These are phyloP conservation scores for Pythium phragmiticola DNA, from an alignment of 352 stramenopile genomes.

Conservation along the genomic window DNA sequence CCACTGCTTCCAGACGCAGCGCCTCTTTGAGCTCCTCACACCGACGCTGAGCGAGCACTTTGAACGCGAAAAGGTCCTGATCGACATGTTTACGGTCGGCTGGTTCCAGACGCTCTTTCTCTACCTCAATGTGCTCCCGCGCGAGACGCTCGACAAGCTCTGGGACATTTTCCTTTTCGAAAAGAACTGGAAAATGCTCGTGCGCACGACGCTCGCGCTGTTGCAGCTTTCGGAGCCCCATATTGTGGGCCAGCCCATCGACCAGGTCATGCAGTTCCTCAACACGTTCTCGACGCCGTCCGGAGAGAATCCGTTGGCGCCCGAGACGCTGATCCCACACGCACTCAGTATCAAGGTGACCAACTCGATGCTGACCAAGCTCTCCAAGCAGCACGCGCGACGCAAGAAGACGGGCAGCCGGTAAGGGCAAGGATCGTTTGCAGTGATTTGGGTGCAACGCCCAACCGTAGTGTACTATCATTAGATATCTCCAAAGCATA, in stretches of 20 bases:
- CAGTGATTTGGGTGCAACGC: too few species aligned
- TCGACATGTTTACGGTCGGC: conserved; percentile 87
- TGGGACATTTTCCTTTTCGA: conserved; percentile 88
- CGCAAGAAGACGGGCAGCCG: conserved; percentile 38
- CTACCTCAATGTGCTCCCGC: conserved; percentile 81
- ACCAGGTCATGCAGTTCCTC: conserved; percentile 87
- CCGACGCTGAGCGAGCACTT: conserved; percentile 71
- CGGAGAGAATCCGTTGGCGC: conserved; percentile 55
- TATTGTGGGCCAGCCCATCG: conserved; percentile 66
- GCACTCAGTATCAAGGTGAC: conserved; percentile 78
- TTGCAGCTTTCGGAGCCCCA: conserved; percentile 63
- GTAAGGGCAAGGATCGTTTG: conserved; percentile 5
- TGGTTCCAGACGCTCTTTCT: conserved; percentile 89
- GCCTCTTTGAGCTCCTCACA: conserved; percentile 55
- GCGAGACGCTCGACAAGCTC: conserved; percentile 68
- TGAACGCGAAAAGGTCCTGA: conserved; percentile 68
- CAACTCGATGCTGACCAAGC: conserved; percentile 68
- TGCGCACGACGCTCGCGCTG: conserved; percentile 67
- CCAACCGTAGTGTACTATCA: conserved; percentile 8
- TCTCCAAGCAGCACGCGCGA: conserved; percentile 67
- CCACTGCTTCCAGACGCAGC: conserved; percentile 81
- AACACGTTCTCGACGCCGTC: conserved; percentile 68
- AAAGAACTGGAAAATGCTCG: conserved; percentile 85
- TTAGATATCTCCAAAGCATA: conserved; percentile 7
- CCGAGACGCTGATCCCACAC: conserved; percentile 38